Percentiles rank a stretch among this genome's conserved stretches.
Evolutionary conservation across 1,284 basidiomycete genomes (phyloP).

Genomic region (Pholiota adiposa): DNA sequence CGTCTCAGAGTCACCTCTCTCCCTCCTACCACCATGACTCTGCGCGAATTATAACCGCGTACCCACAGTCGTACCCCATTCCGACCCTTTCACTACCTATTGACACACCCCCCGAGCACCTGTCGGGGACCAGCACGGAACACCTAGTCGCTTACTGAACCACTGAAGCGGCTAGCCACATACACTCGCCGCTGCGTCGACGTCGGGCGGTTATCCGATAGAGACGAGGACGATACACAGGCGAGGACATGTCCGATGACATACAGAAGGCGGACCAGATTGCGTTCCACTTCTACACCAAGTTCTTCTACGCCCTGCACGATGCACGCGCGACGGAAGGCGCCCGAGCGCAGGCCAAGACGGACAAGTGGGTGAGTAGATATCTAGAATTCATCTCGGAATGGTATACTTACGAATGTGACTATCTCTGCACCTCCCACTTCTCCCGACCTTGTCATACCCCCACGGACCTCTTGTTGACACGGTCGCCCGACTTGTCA

Average conservation of each 20-base stretch:
- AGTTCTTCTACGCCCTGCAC: conserved; percentile 73
- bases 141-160: neutral
- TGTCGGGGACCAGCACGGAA: neutral
- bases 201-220: neutral
- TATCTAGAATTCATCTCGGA: neutral
- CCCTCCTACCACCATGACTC: neutral
- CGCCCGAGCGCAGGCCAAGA: conserved; percentile 46
- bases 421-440: neutral
- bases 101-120: neutral
- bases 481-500: neutral
- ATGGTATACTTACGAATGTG: neutral
- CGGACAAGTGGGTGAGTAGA: conserved; percentile 77
- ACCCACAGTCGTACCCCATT: neutral
- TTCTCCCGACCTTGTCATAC: neutral
- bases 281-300: conserved; percentile 77
- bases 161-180: neutral
- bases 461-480: neutral
- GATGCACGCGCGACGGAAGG: conserved; percentile 66
- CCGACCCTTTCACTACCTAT: neutral
- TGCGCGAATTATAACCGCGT: neutral
- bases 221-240: neutral
- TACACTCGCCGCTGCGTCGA: neutral
- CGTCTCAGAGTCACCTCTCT: neutral
- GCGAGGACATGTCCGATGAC: conserved; percentile 43
- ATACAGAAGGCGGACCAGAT: conserved; percentile 81